Percentiles rank a stretch among this genome's conserved stretches.
Evolutionary conservation across 352 stramenopile species (phyloP).

Genomic region (Globisporangium recalcitrans): DNA sequence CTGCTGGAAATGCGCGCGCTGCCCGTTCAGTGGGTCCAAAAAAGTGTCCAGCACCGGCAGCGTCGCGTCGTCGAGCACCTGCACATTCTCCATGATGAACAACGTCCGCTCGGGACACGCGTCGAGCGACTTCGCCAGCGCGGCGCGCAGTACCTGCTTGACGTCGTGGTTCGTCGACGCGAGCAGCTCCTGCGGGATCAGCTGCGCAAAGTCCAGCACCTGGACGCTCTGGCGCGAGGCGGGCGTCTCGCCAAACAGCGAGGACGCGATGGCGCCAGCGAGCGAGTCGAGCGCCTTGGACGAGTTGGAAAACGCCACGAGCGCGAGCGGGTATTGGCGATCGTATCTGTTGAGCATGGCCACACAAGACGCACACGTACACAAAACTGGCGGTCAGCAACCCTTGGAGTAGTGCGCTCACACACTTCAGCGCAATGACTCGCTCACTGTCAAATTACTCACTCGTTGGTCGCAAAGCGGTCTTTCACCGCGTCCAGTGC

Average conservation of each 20-base stretch:
- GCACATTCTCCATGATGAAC: constrained; percentile 48
- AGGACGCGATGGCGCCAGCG: constrained; percentile 3
- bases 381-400: not conserved
- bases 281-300: constrained; percentile 16
- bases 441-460: not conserved
- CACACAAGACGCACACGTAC: not conserved
- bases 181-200: constrained; percentile 17
- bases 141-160: constrained; percentile 36
- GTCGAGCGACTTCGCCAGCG: constrained; percentile 28
- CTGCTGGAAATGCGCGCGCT: constrained; percentile 53
- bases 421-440: not conserved
- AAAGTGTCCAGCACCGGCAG: constrained; percentile 65
- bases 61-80: constrained; percentile 34
- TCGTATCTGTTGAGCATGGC: constrained; percentile 23
- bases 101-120: constrained; percentile 46
- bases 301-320: constrained; percentile 52
- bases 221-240: constrained; percentile 6
- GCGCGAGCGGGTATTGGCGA: constrained; percentile 38
- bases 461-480: constrained; percentile 46
- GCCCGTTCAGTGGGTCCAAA: constrained; percentile 63
- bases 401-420: not conserved
- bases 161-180: constrained; percentile 39
- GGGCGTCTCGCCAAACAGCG: constrained; percentile 8
- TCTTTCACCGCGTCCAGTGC: constrained; percentile 38
- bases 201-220: constrained; percentile 23